Conservation (phyloP, 179 eudicot genomes). For the Sideroxylon spinosum region DNA sequence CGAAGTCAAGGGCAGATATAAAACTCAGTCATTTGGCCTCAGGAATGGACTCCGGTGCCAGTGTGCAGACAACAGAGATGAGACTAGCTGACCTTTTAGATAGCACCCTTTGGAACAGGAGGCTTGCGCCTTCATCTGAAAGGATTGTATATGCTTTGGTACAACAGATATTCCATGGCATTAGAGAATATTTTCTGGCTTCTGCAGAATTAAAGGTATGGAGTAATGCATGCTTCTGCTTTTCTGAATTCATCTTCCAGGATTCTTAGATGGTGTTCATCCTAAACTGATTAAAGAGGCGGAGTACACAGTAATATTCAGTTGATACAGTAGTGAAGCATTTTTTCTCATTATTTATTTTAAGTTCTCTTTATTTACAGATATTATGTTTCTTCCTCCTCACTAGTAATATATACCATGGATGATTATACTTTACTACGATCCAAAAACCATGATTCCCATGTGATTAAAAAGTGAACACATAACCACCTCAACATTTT, state of each 20-base stretch:
- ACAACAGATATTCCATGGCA: constrained; percentile 96
- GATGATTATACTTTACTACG: too few species aligned
- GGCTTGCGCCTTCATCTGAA: constrained; percentile 97
- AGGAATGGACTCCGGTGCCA: constrained; percentile 50
- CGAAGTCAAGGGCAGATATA: constrained; percentile 48
- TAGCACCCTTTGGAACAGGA: constrained; percentile 94
- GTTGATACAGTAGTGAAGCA: too few species aligned
- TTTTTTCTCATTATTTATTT: background rate
- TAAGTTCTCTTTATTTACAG: background rate
- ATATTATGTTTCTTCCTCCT: background rate
- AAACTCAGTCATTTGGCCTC: constrained; percentile 58
- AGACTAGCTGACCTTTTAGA: constrained; percentile 93
- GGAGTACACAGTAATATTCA: background rate
- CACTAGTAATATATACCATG: too few species aligned
- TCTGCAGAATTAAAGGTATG: constrained; percentile 88
- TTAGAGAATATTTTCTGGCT: constrained; percentile 92
- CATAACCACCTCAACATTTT: too few species aligned
- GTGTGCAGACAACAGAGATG: constrained; percentile 69
- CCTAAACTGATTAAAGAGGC: background rate
- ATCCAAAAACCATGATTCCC: too few species aligned
- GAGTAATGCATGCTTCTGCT: background rate
- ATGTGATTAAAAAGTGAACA: too few species aligned
- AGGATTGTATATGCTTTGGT: constrained; percentile 94
- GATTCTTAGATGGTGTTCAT: background rate
- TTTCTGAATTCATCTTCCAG: background rate